These are phyloP conservation scores for Alternaria rosae DNA, from an alignment of 2,329 filamentous ascomycete species.

Conservation along the genomic window DNA sequence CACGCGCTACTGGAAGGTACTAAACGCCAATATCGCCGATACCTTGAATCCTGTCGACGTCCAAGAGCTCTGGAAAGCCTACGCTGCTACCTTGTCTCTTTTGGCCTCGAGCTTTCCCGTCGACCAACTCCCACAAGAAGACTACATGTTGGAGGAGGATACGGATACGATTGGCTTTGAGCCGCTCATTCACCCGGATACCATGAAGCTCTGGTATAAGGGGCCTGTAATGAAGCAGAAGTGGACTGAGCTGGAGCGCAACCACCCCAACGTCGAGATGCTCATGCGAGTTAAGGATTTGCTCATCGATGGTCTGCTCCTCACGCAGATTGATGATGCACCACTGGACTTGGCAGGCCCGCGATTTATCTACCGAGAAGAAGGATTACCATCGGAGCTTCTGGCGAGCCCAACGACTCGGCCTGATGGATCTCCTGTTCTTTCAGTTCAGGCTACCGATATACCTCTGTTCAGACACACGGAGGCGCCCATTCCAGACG, in stretches of 20 bases:
- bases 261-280: slow-evolving; percentile 69
- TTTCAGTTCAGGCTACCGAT: slow-evolving; percentile 50
- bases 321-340: slow-evolving; percentile 61
- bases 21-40: slow-evolving; percentile 63
- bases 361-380: slow-evolving; percentile 63
- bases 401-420: slow-evolving; percentile 54
- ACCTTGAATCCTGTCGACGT: slow-evolving; percentile 64
- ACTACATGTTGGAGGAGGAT: slow-evolving; percentile 74
- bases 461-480: slow-evolving; percentile 39
- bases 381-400: slow-evolving; percentile 59
- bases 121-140: slow-evolving; percentile 61
- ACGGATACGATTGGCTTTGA: slow-evolving; percentile 70
- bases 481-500: slow-evolving; percentile 39
- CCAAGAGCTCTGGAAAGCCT: slow-evolving; percentile 70
- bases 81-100: slow-evolving; percentile 68
- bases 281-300: slow-evolving; percentile 70
- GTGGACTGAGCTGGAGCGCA: slow-evolving; percentile 62
- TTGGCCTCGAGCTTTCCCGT: slow-evolving; percentile 67
- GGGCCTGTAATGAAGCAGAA: slow-evolving; percentile 59
- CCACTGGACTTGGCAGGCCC: slow-evolving; percentile 58
- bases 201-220: slow-evolving; percentile 61
- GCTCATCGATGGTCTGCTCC: slow-evolving; percentile 65
- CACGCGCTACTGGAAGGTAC: slow-evolving; percentile 61
- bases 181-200: slow-evolving; percentile 62
- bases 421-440: slow-evolving; percentile 51